Evolutionary conservation across 2,329 filamentous ascomycete species (phyloP), one percentile per base, ranked within the genome.

Genomic region (Pezicula rhizophila): DNA sequence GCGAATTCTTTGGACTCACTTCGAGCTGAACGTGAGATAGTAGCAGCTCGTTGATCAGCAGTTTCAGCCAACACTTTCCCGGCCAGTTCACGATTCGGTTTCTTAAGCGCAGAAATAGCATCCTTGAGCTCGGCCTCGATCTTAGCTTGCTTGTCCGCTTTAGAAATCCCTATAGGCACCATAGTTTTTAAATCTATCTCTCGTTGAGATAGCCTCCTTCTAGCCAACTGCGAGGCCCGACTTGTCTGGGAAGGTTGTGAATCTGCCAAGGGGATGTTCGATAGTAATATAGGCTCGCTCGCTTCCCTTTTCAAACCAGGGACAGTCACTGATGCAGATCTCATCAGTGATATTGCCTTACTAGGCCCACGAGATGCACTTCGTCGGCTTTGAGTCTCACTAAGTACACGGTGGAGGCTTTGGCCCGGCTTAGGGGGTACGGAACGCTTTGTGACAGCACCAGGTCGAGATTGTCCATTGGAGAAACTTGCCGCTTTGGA

Each of bases 21-120:
- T 60, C 68, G 69, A 23, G 70, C 40, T 26, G 40, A 62, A 42
- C 70, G 68, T 12, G 74, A 62, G 40, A 70, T 70, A 4, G 70
- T 70, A 14, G 70, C 71, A 5, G 72, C 69, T 47, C 82, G 78
- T 57, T 77, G 77, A 62, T 89, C 84, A 4, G 80, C 77, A 23
- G 80, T 83, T 55, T 88, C 85, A 3, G 78, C 80, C 49, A 87
- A 73, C 34, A 80, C 77, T 58, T 82, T 83, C 28, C 82, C 81
- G 11, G 84, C 85, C 37, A 86, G 73, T 18, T 80, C 77, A 41
- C 88, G 79, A 59, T 92, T 90, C 1, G 88, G 88, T 65, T 84
- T 89, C 63, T 86, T 84, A 38, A 92, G 65, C 8, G 82, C 78
- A 5, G 78, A 79, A 44, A 93, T 91, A 8, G 88, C 88, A 50